Base-by-base conservation (phyloP, 495 filamentous ascomycete species). In the Trichoderma erinaceum region DNA sequence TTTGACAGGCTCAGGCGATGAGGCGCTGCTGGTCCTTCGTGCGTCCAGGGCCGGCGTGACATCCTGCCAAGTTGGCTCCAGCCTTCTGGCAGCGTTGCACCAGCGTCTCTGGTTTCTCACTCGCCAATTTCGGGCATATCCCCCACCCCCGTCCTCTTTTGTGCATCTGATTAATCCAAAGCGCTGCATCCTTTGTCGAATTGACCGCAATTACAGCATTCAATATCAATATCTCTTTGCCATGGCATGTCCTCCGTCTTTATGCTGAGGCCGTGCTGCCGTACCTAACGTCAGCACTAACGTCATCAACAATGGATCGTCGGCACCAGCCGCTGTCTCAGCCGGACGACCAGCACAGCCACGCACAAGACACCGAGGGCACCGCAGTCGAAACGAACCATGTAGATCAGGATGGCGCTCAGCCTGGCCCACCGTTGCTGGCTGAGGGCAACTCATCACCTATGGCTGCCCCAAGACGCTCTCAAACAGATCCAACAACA, bases 321-420 rank as follows among this genome's bases (percentile, higher is more conserved):
- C 25, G 56, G 56, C 25, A 29, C 12, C 25, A 32, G 56, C 56
- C 56, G 27, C 56, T 15, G n/a, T 48, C 44, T 61, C 56, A 6
- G 8, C 56, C 23, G 12, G 56, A 6, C 56, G 56, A 61, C 11
- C 35, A 38, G 35, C 23, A 32, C 56, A 16, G 56, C 56, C 56
- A 61, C 25, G 27, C 56, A 27, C 69, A 70, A 66, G 67, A 79
- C 85, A 70, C 84, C 86, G 18, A 83, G 85, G 25, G 8, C 18
- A 23, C 7, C n/a, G 18, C 7, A 23, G 48, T 8, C 0, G 10
- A 29, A 11, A 25, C 16, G 16, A 32, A n/a, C 15, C 44, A 48
- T 48, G n/a, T 4, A 15, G 23, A 13, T 61, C 56, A 25, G 11
- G 56, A 61, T 61, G 56, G 56, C 25, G 4, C 56, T 61, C 27